A percentile compares a stretch with the other conserved stretches of the same genome.
Conservation (phyloP, 164 flowering plant species). For the Warburgia ugandensis region DNA sequence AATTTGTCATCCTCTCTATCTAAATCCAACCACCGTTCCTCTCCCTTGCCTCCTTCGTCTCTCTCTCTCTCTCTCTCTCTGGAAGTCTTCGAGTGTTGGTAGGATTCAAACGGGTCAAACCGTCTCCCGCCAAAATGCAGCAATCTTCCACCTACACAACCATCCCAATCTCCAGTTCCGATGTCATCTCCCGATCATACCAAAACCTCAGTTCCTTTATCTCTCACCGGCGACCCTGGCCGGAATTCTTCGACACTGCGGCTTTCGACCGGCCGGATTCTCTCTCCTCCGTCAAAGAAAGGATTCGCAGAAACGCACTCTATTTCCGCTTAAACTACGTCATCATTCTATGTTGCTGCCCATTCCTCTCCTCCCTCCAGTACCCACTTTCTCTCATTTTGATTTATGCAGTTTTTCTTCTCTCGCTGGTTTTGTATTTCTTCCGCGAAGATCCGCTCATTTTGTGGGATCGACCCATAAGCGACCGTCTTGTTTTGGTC, state of each 20-base stretch:
- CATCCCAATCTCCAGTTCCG: conserved; percentile 8
- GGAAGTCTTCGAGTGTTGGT: no score
- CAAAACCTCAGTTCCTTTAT: conserved; percentile 1
- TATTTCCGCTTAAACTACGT: conserved; percentile 12
- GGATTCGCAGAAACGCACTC: not conserved
- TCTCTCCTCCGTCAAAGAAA: not conserved
- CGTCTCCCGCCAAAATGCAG: no score
- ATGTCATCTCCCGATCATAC: conserved; percentile 4
- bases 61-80: no score
- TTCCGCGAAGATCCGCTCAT: conserved; percentile 11
- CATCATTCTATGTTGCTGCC: not conserved
- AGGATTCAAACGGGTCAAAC: no score
- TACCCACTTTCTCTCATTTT: conserved; percentile 7
- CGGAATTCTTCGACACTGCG: conserved; percentile 4
- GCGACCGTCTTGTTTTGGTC: conserved; percentile 3
- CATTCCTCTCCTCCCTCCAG: conserved; percentile 2
- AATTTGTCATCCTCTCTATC: no score
- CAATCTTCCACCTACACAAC: conserved; percentile 5
- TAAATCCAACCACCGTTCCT: no score
- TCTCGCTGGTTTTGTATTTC: conserved; percentile 8
- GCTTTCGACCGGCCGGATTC: conserved; percentile 4
- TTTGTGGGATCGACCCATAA: not conserved
- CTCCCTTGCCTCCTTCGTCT: no score
- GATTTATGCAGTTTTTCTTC: not conserved
- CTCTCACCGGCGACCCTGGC: conserved; percentile 3